Evolutionary conservation across 1,139 yeast genomes (phyloP).

Genomic region (Kodamaea fungicola): DNA sequence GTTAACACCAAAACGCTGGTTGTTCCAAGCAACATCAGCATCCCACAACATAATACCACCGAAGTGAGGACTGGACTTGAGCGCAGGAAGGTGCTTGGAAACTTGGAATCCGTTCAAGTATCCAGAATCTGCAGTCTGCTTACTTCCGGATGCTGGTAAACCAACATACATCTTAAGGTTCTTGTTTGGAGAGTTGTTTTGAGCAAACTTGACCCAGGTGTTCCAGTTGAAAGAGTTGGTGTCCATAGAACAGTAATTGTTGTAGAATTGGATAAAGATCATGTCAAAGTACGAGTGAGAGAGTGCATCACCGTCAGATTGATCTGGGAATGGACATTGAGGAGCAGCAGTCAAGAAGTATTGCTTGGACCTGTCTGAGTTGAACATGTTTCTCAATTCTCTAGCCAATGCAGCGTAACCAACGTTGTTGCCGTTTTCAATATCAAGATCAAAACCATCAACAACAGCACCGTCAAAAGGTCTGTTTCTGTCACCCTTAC

Average conservation of each 20-base stretch:
- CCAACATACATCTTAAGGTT: slow-evolving; percentile 15
- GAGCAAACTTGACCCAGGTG: slow-evolving; percentile 14
- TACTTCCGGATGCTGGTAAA: slow-evolving; percentile 12
- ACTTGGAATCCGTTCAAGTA: slow-evolving; percentile 11
- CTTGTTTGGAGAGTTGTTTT: slow-evolving; percentile 13
- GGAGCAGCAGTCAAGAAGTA: slow-evolving; percentile 19
- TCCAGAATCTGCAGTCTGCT: slow-evolving; percentile 7
- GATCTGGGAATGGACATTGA: slow-evolving; percentile 18
- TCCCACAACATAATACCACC: slow-evolving; percentile 5
- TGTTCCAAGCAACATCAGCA: slow-evolving; percentile 3
- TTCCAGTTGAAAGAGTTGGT: slow-evolving; percentile 15
- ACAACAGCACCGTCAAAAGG: slow-evolving; percentile 18
- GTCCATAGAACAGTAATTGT: slow-evolving; percentile 15
- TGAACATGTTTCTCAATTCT: slow-evolving; percentile 9
- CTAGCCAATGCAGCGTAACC: slow-evolving; percentile 14
- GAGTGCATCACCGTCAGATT: slow-evolving; percentile 13
- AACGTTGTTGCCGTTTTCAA: slow-evolving; percentile 11
- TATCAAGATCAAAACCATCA: slow-evolving; percentile 19
- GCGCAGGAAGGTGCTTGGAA: slow-evolving; percentile 11
- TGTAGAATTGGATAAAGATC: slow-evolving; percentile 19
- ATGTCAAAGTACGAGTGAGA: slow-evolving; percentile 12
- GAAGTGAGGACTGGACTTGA: slow-evolving; percentile 15
- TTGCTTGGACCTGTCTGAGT: slow-evolving; percentile 9
- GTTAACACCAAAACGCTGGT: slow-evolving; percentile 8
- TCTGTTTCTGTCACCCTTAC: slow-evolving; percentile 11